These are phyloP conservation scores for Colletotrichum caudatum DNA, from an alignment of 2,329 filamentous ascomycete species.

Conservation along the genomic window DNA sequence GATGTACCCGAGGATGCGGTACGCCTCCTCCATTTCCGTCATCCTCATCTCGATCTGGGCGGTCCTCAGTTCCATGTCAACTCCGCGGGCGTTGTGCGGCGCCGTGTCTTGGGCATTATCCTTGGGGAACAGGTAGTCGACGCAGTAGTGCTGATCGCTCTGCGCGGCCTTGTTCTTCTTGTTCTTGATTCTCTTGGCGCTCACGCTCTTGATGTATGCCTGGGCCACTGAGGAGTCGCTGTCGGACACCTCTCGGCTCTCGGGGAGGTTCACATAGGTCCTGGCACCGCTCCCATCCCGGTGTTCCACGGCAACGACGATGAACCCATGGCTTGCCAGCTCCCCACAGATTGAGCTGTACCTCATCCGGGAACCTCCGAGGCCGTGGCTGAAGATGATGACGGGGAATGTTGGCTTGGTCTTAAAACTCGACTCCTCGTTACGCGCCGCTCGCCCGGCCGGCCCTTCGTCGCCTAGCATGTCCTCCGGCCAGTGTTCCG, in stretches of 20 bases:
- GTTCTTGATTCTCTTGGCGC: constrained; percentile 53
- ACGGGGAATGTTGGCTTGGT: constrained; percentile 67
- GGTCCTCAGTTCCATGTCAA: constrained; percentile 69
- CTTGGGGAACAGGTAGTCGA: constrained; percentile 74
- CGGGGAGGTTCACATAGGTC: constrained; percentile 69
- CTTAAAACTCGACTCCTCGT: constrained; percentile 41
- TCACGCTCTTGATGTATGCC: constrained; percentile 44
- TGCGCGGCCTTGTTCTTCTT: constrained; percentile 46
- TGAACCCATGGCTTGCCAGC: constrained; percentile 74
- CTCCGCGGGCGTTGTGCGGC: constrained; percentile 68
- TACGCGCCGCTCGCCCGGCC: constrained; percentile 50
- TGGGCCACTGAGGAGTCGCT: constrained; percentile 48
- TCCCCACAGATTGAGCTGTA: constrained; percentile 74
- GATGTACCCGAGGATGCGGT: constrained; percentile 66
- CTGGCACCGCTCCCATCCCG: constrained; percentile 73
- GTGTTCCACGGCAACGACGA: constrained; percentile 75
- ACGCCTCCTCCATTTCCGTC: constrained; percentile 74
- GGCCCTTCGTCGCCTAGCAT: constrained; percentile 51
- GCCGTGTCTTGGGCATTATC: constrained; percentile 62
- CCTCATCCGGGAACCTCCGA: constrained; percentile 72
- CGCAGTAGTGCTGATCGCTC: constrained; percentile 57
- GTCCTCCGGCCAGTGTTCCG: constrained; percentile 64
- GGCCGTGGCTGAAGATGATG: constrained; percentile 74
- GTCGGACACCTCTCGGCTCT: constrained; percentile 51
- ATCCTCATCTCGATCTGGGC: constrained; percentile 73